Base-by-base conservation (phyloP, 1,284 basidiomycete species). In the Rhizopogon parksii region DNA sequence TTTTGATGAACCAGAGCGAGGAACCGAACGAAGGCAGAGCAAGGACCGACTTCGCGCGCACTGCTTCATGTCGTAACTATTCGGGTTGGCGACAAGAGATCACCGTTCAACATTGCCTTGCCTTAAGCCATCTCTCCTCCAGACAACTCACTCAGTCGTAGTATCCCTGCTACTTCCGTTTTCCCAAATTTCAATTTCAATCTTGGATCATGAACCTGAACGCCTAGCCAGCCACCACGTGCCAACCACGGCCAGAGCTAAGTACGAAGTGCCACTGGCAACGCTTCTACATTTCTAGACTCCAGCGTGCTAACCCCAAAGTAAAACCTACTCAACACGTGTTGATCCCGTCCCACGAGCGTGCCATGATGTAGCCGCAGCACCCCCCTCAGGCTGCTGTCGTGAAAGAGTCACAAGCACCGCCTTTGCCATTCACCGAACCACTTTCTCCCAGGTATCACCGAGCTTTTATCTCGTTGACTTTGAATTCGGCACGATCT, bases 31-130 rank as follows among this genome's bases (percentile, higher is more conserved):
- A 11, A 4, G 4, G 32, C 11, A 9, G 27, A 8, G 21, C 36
- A 37, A 46, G 21, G 21, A 24, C 21, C 34, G 6, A 39, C 39
- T 55, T 48, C 46, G 54, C 46, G 50, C 40, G 67, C 67, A 68
- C 63, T 64, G 66, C 67, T 57, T 53, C 40, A 56, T 65, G 57
- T 68, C 63, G 63, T 68, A 69, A 68, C 57, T 38, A 46, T 53
- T 51, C 54, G 62, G 32, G 62, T 61, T 52, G 57, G 60, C 53
- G 47, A 38, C 53, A 36, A 15, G 49, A 49, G 56, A 64, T 62
- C 60, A 62, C 48, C 38, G 49, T 24, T 24, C 6, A 24, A 24
- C 21, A 24, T 24, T 24, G 21, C 21, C 21, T 24, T 24, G 21
- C 5, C 21, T 24, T 19, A 2, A 19, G 19, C 19, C 21, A 24